Evolutionary conservation across 2,329 filamentous ascomycete species (phyloP), one percentile per base, ranked within the genome.

Genomic region (Trichoderma hamatum): DNA sequence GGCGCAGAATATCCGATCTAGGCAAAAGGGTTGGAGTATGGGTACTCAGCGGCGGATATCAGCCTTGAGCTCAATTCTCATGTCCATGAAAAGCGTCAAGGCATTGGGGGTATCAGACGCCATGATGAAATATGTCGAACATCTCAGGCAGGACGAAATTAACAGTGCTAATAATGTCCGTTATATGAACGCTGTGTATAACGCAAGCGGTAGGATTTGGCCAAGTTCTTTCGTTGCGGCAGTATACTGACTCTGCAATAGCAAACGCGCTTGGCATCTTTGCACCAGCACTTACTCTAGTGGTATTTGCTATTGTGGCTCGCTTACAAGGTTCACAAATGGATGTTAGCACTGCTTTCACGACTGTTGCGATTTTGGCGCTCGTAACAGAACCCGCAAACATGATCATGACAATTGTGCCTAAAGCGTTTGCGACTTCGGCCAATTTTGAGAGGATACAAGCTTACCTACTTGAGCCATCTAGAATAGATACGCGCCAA

Each of bases 261-360:
- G 81, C 81, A 9, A 83, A 83, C 71, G 79, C 80, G 0, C 71
- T 82, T 7, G 81, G 81, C 0, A 80, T 83, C 46, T 83, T 83
- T 36, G 70, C 80, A 0, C 81, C 82, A 0, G 79, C 76, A 5
- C 60, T 82, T 1, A 82, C 81, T 0, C 54, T 84, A 0, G 73
- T 79, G 0, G 60, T 81, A 0, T 83, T 76, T 60, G 78, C 76
- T 1, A 21, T 78, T 5, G 16, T 80, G 3, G 73, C 76, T 4
- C 69, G 36, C 2, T 13, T 67, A 0, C 67, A 69, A 0, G 76
- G 76, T 3, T 66, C 39, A 0, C 13, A 46, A 1, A 69, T 83
- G 5, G 74, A 81, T 19, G 73, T 75, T 0, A 75, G 78, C 60
- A 82, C 79, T 0, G 80, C 81, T 0, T 83, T 83, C 64, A 81